Conservation (phyloP, 2,329 filamentous ascomycete genomes). For the Thermomyces lanuginosus region DNA sequence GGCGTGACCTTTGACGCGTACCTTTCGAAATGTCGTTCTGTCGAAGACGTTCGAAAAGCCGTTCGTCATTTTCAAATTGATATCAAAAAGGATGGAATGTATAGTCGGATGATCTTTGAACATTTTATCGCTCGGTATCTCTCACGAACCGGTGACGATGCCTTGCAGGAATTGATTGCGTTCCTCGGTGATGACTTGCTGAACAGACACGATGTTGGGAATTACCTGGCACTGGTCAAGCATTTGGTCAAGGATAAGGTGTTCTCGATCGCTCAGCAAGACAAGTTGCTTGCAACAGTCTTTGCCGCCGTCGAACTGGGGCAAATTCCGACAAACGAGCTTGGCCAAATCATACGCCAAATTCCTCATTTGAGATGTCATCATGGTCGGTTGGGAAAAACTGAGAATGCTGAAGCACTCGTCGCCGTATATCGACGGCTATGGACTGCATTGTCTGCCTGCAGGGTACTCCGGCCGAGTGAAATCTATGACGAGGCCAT, state of each 20-base stretch:
- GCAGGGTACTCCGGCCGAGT: constrained; percentile 17
- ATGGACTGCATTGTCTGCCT: constrained; percentile 23
- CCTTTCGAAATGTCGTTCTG: constrained; percentile 10
- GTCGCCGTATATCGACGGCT: constrained; percentile 14
- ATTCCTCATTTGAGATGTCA: constrained; percentile 1
- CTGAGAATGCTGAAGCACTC: constrained; percentile 7
- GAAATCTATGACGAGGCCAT: constrained; percentile 17
- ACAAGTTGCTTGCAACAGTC: constrained; percentile 13
- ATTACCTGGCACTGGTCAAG: constrained; percentile 17
- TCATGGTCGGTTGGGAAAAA: constrained; percentile 6
- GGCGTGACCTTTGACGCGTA: constrained; percentile 7
- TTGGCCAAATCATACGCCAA: constrained; percentile 15
- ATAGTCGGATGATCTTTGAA: constrained; percentile 21
- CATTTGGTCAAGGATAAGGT: constrained; percentile 10
- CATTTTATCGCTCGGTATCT: constrained; percentile 12
- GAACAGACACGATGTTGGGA: constrained; percentile 20
- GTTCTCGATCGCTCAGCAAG: constrained; percentile 9
- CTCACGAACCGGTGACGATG: constrained; percentile 4
- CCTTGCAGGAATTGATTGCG: constrained; percentile 11
- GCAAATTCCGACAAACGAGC: constrained; percentile 17
- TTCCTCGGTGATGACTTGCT: constrained; percentile 23
- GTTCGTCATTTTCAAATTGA: constrained; percentile 16
- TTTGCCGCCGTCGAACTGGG: constrained; percentile 19
- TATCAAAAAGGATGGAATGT: constrained; percentile 18
- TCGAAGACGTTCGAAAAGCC: constrained; percentile 15